These are phyloP conservation scores for Mentha longifolia DNA, from an alignment of 257 asterid genomes.

Conservation along the genomic window DNA sequence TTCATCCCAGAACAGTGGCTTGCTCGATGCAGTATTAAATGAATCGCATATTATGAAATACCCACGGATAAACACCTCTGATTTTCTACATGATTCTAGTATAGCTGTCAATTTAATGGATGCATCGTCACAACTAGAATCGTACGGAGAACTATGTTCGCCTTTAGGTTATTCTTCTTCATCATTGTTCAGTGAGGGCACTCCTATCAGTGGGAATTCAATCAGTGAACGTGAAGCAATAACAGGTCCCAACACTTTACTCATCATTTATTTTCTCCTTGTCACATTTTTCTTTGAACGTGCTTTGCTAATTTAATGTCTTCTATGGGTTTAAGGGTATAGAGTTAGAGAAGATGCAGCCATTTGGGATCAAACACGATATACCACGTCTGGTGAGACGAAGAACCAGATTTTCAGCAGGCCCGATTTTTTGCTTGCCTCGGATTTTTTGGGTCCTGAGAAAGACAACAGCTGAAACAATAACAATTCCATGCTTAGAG, in stretches of 20 bases:
- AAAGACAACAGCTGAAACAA: slow-evolving; percentile 22
- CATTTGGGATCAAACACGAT: slow-evolving; percentile 38
- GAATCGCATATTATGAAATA: slow-evolving; percentile 53
- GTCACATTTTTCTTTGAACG: neutral
- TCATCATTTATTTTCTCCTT: neutral
- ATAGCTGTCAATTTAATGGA: slow-evolving; percentile 43
- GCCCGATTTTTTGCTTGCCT: slow-evolving; percentile 44
- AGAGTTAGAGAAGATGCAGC: slow-evolving; percentile 44
- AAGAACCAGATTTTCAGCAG: slow-evolving; percentile 36
- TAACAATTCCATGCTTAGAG: slow-evolving; percentile 34
- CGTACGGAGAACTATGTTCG: slow-evolving; percentile 48
- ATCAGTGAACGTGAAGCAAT: slow-evolving; percentile 50
- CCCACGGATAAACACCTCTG: slow-evolving; percentile 34
- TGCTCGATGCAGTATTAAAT: slow-evolving; percentile 63
- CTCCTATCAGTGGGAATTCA: slow-evolving; percentile 44
- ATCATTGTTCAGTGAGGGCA: slow-evolving; percentile 54
- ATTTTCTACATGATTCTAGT: slow-evolving; percentile 34
- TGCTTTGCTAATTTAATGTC: slow-evolving; percentile 22
- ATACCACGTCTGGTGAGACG: slow-evolving; percentile 34
- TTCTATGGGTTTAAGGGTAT: slow-evolving; percentile 49
- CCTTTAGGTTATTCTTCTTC: slow-evolving; percentile 60
- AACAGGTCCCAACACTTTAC: slow-evolving; percentile 45
- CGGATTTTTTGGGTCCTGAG: slow-evolving; percentile 30
- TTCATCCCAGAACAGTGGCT: slow-evolving; percentile 66
- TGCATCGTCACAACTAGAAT: slow-evolving; percentile 51